Conservation (phyloP, 805 yeast genomes). For the Hanseniaspora occidentalis region DNA sequence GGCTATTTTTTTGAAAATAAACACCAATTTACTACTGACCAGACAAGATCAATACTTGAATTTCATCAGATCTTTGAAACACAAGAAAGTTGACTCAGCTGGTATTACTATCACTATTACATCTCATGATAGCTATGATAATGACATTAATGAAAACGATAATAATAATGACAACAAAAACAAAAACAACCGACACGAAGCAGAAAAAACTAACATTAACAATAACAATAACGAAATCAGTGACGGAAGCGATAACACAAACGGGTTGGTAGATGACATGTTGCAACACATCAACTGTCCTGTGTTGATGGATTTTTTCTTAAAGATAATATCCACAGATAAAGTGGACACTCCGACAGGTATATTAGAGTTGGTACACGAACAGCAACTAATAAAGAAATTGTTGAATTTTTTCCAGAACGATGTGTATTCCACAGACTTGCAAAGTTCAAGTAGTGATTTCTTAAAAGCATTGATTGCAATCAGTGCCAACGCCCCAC, state of each 20-base stretch:
- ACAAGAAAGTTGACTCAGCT: neutral
- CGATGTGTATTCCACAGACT: conserved; percentile 44
- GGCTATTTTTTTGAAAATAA: conserved; percentile 75
- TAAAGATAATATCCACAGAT: conserved; percentile 85
- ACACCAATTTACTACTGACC: conserved; percentile 76
- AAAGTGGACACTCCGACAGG: conserved; percentile 84
- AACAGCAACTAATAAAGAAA: conserved; percentile 59
- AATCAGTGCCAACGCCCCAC: conserved; percentile 85
- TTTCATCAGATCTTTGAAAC: conserved; percentile 19
- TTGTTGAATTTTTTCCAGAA: conserved; percentile 52
- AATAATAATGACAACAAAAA: neutral
- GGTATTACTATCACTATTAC: neutral
- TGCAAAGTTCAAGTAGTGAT: conserved; percentile 88
- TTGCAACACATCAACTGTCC: conserved; percentile 74
- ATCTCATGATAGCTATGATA: too few relatives aligned
- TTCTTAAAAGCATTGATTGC: conserved; percentile 87
- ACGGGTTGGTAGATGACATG: conserved; percentile 54
- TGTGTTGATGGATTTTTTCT: conserved; percentile 77
- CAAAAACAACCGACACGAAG: neutral
- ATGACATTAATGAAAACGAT: too few relatives aligned
- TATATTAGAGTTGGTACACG: conserved; percentile 61
- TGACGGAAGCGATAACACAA: conserved; percentile 18
- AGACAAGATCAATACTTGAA: conserved; percentile 34
- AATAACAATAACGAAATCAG: conserved; percentile 3
- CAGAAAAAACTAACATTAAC: neutral